Percentiles rank a stretch among this genome's conserved stretches.
These are phyloP conservation scores for Synchytrium microbalum DNA, from an alignment of 371 early-diverging fungal genomes.

Conservation along the genomic window DNA sequence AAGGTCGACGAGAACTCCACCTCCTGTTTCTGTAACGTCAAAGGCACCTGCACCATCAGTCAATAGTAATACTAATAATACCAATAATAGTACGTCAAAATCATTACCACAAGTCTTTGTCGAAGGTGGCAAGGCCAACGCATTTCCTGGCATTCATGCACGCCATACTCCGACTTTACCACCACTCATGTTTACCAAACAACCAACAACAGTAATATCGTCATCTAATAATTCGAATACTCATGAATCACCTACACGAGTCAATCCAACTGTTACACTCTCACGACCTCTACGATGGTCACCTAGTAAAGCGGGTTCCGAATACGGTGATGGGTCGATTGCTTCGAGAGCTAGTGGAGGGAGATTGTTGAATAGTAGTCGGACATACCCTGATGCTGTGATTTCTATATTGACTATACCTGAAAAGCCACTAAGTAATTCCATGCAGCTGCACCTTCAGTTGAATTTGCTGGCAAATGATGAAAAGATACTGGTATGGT, in stretches of 20 bases:
- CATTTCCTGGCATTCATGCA: not conserved
- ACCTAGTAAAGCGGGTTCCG: not conserved
- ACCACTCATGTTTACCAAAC: not conserved
- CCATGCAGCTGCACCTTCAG: not conserved
- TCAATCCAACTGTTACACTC: not conserved
- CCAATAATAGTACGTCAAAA: not conserved
- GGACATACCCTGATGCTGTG: not conserved
- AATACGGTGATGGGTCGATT: not conserved
- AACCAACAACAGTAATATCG: too few relatives aligned
- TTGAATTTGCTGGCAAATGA: not conserved
- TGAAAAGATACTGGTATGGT: not conserved
- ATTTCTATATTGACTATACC: not conserved
- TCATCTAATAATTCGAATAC: not conserved
- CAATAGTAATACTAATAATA: not conserved
- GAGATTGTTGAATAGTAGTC: not conserved
- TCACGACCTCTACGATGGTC: not conserved
- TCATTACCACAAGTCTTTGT: not conserved
- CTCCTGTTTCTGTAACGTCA: not conserved
- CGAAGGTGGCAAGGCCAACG: not conserved
- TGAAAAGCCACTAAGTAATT: not conserved
- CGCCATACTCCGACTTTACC: not conserved
- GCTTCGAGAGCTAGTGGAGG: not conserved
- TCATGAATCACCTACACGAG: not conserved
- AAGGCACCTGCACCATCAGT: not conserved
- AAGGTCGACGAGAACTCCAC: too few relatives aligned